Evolutionary conservation across 768 basidiomycete genomes (phyloP), one percentile per base, ranked within the genome.

Genomic region (Mycena vulgaris): DNA sequence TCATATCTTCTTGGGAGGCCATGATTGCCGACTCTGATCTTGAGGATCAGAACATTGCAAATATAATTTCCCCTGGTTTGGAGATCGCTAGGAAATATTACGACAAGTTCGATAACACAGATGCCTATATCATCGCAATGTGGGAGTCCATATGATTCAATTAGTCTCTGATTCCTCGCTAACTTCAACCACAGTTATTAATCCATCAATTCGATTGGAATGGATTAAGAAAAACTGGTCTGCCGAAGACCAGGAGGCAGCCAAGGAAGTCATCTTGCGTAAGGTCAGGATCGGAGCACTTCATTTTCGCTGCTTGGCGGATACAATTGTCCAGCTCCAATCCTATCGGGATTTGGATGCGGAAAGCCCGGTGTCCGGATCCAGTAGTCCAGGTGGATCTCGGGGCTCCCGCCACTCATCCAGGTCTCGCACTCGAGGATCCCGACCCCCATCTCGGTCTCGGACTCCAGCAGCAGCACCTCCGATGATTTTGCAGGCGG

Each of bases 191-290:
- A 48, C 45, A 61, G 59, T 61, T 35, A 61, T 61, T 35, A 61
- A 61, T 48, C 59, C 59, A 47, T 61, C 57, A 42, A 58, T 58
- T 58, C 39, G 57, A 40, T 58, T 58, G 57, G 57, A 58, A 42
- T 58, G 57, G 59, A 61, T 48, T 23, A 47, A 48, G 45, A 61
- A 61, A 61, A 47, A 61, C 59, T 61, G 59, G 59, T 48, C 59
- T 47, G 45, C 45, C 31, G 19, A 47, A 61, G 59, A 61, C 30
- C 59, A 61, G 59, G 47, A 48, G 45, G 45, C 30, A 13, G 42
- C 59, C 30, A 61, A 61, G 45, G 47, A 47, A 61, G 31, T 47
- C 30, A 61, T 61, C 30, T 61, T 61, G 45, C 30, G 31, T 45
- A 59, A 59, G 57, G 57, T 59, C 45, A 59, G 57, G 57, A 59